Conservation (phyloP, 352 stramenopile genomes). For the Phytophthora tubulina region DNA sequence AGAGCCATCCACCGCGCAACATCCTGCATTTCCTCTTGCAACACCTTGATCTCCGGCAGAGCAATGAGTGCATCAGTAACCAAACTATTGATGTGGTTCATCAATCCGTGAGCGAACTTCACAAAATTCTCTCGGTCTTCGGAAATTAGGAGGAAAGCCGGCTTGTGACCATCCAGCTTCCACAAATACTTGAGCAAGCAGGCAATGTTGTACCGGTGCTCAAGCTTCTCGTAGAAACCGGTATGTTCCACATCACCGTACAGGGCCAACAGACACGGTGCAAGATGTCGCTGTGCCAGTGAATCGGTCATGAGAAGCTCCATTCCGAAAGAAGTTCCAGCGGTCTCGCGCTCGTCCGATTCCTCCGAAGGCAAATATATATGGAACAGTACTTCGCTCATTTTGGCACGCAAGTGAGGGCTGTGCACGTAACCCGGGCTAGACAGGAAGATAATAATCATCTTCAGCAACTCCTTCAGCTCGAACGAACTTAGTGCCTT, state of each 20-base stretch:
- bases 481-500: conserved; percentile 88
- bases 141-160: conserved; percentile 95
- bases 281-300: conserved; percentile 89
- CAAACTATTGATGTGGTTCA: conserved; percentile 99
- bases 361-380: conserved; percentile 95
- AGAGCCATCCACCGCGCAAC: conserved; percentile 77
- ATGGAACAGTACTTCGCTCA: conserved; percentile 97
- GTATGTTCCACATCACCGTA: conserved; percentile 99
- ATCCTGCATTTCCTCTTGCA: conserved; percentile 94
- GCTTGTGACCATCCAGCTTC: conserved; percentile 94
- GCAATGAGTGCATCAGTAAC: conserved; percentile 97
- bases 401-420: conserved; percentile 95
- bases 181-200: conserved; percentile 98
- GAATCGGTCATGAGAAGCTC: conserved; percentile 71
- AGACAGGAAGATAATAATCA: conserved; percentile 94
- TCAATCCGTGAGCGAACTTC: conserved; percentile 98
- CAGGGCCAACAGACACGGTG: conserved; percentile 95
- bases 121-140: conserved; percentile 95
- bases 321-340: conserved; percentile 56
- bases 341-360: conserved; percentile 78
- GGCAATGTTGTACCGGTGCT: conserved; percentile 96
- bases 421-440: conserved; percentile 87
- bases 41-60: conserved; percentile 94
- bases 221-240: conserved; percentile 98
- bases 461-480: conserved; percentile 90